Evolutionary conservation across 2,329 filamentous ascomycete species (phyloP).

Genomic region (Trichoderma asperellum): DNA sequence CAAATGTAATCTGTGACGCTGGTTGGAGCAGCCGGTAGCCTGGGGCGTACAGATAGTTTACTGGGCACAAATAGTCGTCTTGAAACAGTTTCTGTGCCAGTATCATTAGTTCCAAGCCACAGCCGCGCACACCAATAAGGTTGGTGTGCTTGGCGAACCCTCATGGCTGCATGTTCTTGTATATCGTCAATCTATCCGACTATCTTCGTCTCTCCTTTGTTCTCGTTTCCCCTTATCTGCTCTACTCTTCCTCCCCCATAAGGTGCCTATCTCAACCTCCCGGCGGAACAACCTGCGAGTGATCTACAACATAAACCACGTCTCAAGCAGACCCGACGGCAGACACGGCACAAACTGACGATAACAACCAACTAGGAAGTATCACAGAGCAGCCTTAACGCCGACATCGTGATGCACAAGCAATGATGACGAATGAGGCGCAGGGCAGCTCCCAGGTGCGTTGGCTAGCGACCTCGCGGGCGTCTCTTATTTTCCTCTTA

Average conservation of each 20-base stretch:
- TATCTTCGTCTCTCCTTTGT: background rate
- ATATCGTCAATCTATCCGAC: background rate
- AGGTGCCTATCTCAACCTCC: background rate
- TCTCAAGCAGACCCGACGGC: constrained; percentile 9
- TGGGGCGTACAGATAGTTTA: constrained; percentile 8
- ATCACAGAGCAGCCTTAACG: background rate
- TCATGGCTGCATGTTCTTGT: background rate
- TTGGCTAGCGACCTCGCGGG: background rate
- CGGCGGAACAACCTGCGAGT: background rate
- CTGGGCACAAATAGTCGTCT: background rate
- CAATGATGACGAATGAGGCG: constrained; percentile 11
- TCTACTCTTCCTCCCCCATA: too few relatives aligned
- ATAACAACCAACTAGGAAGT: background rate
- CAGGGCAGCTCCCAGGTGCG: constrained; percentile 2
- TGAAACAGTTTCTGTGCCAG: background rate
- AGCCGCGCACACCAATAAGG: background rate
- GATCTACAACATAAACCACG: background rate
- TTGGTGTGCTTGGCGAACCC: background rate
- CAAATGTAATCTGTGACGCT: constrained; percentile 6
- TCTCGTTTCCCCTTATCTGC: background rate
- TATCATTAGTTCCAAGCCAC: constrained; percentile 3
- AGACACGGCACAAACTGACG: constrained; percentile 16
- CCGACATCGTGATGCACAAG: background rate
- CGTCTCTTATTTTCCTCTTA: background rate
- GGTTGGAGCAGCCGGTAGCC: constrained; percentile 3